Percentiles rank a stretch among this genome's conserved stretches.
Evolutionary conservation across 2,329 filamentous ascomycete genomes (phyloP).

Genomic region (Ophiocordyceps camponoti-leonardi): DNA sequence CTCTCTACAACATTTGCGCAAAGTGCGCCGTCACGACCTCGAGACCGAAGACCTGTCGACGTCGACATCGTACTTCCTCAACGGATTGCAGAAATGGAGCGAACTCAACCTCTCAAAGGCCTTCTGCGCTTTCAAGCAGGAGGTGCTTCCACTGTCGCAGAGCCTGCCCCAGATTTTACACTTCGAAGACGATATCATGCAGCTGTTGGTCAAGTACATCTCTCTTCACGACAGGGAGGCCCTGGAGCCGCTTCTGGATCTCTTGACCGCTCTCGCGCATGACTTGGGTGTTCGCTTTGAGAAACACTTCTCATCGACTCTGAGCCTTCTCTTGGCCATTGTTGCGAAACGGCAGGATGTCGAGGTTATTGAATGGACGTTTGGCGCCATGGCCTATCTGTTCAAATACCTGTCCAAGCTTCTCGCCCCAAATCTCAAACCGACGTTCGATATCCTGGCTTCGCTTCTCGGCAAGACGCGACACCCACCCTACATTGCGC

Average conservation of each 20-base stretch:
- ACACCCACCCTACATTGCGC: conserved; percentile 72
- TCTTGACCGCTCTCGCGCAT: conserved; percentile 89
- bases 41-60: conserved; percentile 60
- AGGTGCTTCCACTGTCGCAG: conserved; percentile 65
- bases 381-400: conserved; percentile 81
- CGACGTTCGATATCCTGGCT: conserved; percentile 68
- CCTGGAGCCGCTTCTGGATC: conserved; percentile 69
- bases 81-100: conserved; percentile 70
- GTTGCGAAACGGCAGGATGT: conserved; percentile 62
- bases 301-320: conserved; percentile 62
- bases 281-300: conserved; percentile 80
- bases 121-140: conserved; percentile 62
- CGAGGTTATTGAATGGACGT: conserved; percentile 95
- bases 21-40: conserved; percentile 70
- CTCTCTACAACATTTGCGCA: conserved; percentile 77
- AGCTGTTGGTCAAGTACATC: conserved; percentile 58
- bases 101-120: conserved; percentile 78
- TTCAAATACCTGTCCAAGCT: conserved; percentile 94
- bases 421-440: conserved; percentile 67
- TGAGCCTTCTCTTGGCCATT: conserved; percentile 60
- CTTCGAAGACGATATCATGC: conserved; percentile 75
- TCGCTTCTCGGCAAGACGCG: conserved; percentile 68
- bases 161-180: conserved; percentile 85
- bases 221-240: conserved; percentile 60
- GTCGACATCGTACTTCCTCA: conserved; percentile 73